phyloP scores from a whole-genome alignment of 225 moss, liverwort and hornwort genomes.

The Anthoceros angustus region DNA sequence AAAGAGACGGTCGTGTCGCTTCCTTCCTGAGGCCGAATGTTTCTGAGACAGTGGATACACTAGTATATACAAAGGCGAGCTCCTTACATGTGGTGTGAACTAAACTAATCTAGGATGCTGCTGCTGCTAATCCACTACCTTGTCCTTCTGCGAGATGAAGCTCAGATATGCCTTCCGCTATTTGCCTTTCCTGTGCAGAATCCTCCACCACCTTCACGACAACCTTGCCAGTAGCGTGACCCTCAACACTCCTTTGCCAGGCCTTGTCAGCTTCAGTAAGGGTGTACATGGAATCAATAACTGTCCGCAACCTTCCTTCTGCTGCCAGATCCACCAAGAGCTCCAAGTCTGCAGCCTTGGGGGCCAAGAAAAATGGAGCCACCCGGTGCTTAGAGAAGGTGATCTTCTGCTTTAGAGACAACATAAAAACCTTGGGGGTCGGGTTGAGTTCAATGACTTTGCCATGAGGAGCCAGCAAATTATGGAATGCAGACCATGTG shows the following conservation, averaged over 20 bases:
- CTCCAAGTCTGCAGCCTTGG: conserved; percentile 29
- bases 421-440: conserved; percentile 6
- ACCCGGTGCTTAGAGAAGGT: conserved; percentile 40
- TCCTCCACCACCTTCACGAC: conserved; percentile 17
- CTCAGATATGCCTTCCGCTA: too few relatives aligned
- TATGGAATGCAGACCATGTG: conserved; percentile 23
- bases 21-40: too few relatives aligned
- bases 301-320: conserved; percentile 27
- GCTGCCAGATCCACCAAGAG: conserved; percentile 30
- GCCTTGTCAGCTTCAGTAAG: conserved; percentile 26
- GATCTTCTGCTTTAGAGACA: conserved; percentile 15
- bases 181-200: too few relatives aligned
- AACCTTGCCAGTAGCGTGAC: conserved; percentile 50
- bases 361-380: conserved; percentile 14
- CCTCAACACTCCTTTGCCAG: conserved; percentile 51
- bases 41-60: too few relatives aligned
- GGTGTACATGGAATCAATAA: conserved; percentile 39
- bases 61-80: too few relatives aligned
- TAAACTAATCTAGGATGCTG: too few relatives aligned
- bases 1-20: too few relatives aligned
- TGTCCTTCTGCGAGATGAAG: too few relatives aligned
- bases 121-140: too few relatives aligned
- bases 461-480: conserved; percentile 27
- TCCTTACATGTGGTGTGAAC: too few relatives aligned
- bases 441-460: conserved; percentile 37